Evolutionary conservation across 139 green algal genomes (phyloP), one percentile per base, ranked within the genome.

Genomic region (Chlamydomonas schloesseri): DNA sequence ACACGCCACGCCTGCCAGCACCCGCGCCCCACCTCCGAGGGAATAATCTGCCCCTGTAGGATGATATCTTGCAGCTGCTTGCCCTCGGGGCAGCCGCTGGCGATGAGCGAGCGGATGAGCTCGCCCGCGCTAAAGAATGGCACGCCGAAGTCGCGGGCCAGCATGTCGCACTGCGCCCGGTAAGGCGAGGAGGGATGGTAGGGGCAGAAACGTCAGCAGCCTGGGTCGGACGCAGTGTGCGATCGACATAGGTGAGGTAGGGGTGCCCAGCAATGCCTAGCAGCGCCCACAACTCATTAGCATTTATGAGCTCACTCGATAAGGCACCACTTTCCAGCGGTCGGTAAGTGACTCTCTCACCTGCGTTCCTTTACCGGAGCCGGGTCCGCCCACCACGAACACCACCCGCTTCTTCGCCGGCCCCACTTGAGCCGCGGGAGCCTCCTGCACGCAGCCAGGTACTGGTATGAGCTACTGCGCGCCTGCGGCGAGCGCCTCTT

Each of bases 61-160:
- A 99, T 99, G 95, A 99, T 98, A 28, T 97, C 93, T 31, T 95
- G 93, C 53, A 99, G 94, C 97, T 96, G 97, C 71, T 96, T 92
- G 47, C 97, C 97, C 47, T 99, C 94, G 4, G 91, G 42, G 33
- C 86, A 96, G 62, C 97, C 97, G n/a, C 86, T 94, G 74, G 97
- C 96, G 77, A 99, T 96, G 70, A 98, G 95, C n/a, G 93, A 94
- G 28, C 97, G 91, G 64, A 99, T 94, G 50, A 99, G 90, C 79
- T 99, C 97, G 3, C 97, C 97, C n/a, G 97, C 97, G 50, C 89
- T 96, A 2, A 99, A 90, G 88, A 99, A 97, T 15, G 94, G 88
- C 33, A 99, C 87, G 29, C 94, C 95, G 88, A 95, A 98, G 62
- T 88, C 68, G 15, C 68, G 67, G 13, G 78, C 47, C 28, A 84